Evolutionary conservation across 768 basidiomycete genomes (phyloP), one percentile per base, ranked within the genome.

Genomic region (Lentinula guzmanii): DNA sequence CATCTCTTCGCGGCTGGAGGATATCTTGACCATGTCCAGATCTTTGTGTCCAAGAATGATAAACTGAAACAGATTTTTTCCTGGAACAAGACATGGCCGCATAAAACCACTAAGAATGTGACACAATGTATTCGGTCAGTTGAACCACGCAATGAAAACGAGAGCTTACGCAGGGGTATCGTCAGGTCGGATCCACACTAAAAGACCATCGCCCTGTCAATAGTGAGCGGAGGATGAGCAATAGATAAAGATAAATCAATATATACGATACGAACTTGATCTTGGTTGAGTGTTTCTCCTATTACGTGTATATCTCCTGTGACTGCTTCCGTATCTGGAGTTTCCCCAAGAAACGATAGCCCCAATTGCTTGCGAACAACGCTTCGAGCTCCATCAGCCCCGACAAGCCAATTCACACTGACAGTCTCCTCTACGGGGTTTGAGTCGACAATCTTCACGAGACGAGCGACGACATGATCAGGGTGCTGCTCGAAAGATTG

Each of bases 271-370:
- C 11, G 34, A 35, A n/a, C 52, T 21, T 43, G 11, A 34, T 8
- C 43, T 45, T 45, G 43, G 35, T 76, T 71, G 0, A 77, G 15
- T 16, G 43, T n/a, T 15, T 45, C 43, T 15, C 43, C 43, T 16
- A 45, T 3, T 8, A 55, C 42, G 35, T 72, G 62, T 21, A 81
- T 70, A 61, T 83, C 78, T 1, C 73, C 80, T 8, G 72, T 66
- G 0, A 77, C 57, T 1, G 70, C 51, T 2, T 59, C 24, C 21
- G 74, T 64, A 3, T 67, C 67, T 3, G 72, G 65, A 0, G 74
- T 77, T 61, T 81, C 72, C 0, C 81, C 81, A 0, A 75, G 60
- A 62, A 82, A 82, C 0, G 69, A 65, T 5, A 82, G 62, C 0
- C 77, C 79, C 2, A 79, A 70, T 41, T 68, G 65, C 59, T 77